Conservation (phyloP, 1,284 basidiomycete species). For the Porogramme epimiltina region DNA sequence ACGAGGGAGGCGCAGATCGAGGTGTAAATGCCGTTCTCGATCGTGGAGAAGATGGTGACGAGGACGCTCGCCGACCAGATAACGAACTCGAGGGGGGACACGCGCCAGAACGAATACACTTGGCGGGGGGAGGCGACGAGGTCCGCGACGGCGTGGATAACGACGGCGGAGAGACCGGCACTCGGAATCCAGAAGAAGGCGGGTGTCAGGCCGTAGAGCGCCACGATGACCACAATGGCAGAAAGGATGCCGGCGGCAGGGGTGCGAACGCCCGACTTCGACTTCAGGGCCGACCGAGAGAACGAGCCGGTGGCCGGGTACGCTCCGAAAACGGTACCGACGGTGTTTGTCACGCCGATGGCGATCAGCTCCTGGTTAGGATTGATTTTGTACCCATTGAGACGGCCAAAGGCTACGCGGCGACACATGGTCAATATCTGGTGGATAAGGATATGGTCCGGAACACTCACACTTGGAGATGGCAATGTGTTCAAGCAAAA, state of each 20-base stretch:
- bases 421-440: neutral
- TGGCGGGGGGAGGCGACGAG: slow-evolving; percentile 87
- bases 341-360: slow-evolving; percentile 92
- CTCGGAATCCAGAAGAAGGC: slow-evolving; percentile 90
- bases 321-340: slow-evolving; percentile 86
- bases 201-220: slow-evolving; percentile 89
- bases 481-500: slow-evolving; percentile 95
- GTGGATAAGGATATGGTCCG: neutral
- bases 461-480: slow-evolving; percentile 80
- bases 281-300: slow-evolving; percentile 94
- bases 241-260: slow-evolving; percentile 90
- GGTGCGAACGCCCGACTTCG: slow-evolving; percentile 95
- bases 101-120: slow-evolving; percentile 92
- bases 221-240: slow-evolving; percentile 88
- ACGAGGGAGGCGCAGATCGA: slow-evolving; percentile 82
- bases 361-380: slow-evolving; percentile 98
- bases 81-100: slow-evolving; percentile 90
- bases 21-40: slow-evolving; percentile 95
- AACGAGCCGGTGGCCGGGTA: slow-evolving; percentile 99
- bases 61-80: slow-evolving; percentile 92
- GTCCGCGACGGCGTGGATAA: slow-evolving; percentile 95
- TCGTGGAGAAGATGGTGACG: slow-evolving; percentile 84
- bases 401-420: slow-evolving; percentile 83
- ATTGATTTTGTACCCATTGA: slow-evolving; percentile 98
- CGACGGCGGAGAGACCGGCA: slow-evolving; percentile 85